Evolutionary conservation across 257 asterid species (phyloP).

Genomic region (Misopates orontium): DNA sequence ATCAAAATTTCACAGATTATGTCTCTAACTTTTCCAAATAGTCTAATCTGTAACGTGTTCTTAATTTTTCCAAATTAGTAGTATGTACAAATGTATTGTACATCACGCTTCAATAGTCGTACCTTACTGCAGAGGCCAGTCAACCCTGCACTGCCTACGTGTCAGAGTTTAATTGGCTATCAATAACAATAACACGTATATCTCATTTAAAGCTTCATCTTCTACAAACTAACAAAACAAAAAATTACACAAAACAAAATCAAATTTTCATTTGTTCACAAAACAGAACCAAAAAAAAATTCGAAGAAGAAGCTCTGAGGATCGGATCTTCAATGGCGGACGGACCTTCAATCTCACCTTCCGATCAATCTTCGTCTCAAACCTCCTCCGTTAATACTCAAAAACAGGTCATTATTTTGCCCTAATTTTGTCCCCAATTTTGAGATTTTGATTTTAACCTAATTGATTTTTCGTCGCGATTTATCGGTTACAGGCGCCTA

Average conservation of each 20-base stretch:
- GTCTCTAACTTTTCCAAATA: too few species aligned
- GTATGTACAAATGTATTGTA: too few species aligned
- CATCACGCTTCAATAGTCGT: too few species aligned
- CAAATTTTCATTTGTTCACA: too few species aligned
- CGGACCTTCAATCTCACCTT: constrained; percentile 33
- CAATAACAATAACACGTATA: background rate
- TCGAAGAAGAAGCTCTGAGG: background rate
- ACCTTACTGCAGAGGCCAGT: too few species aligned
- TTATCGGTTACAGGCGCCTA: constrained; percentile 36
- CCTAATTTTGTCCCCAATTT: background rate
- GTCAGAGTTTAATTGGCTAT: background rate
- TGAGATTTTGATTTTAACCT: constrained; percentile 4
- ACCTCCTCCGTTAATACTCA: too few species aligned
- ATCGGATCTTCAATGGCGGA: constrained; percentile 40
- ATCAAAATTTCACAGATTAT: too few species aligned
- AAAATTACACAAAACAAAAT: background rate
- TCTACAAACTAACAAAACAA: background rate
- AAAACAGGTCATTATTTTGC: constrained; percentile 28
- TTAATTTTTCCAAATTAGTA: too few species aligned
- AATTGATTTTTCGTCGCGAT: background rate
- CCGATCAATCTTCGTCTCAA: constrained; percentile 41
- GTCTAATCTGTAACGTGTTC: too few species aligned
- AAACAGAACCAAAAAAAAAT: background rate
- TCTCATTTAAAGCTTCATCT: background rate
- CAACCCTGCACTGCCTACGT: background rate